Conservation (phyloP, 768 basidiomycete species). For the Leucocoprinus leucothites region DNA sequence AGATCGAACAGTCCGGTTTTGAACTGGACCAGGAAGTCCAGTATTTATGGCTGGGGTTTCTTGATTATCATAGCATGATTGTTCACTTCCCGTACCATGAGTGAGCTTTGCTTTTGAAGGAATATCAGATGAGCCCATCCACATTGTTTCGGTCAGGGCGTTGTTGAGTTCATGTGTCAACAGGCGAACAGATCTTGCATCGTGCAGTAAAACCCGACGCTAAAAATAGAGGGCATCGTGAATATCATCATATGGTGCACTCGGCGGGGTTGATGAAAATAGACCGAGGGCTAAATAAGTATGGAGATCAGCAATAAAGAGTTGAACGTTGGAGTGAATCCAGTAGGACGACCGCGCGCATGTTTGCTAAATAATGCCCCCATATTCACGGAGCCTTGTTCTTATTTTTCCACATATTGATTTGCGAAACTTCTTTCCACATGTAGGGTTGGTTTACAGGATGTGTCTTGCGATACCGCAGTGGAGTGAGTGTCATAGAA, state of each 20-base stretch:
- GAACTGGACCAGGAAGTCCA: too few relatives aligned
- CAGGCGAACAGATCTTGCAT: background rate
- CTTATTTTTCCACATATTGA: background rate
- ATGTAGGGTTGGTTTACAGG: background rate
- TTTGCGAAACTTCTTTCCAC: background rate
- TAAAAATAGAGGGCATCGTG: slow-evolving; percentile 4
- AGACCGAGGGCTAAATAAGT: background rate
- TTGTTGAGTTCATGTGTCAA: background rate
- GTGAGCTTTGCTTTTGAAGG: too few relatives aligned
- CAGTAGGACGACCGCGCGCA: background rate
- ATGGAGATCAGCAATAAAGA: background rate
- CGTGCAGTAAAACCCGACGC: background rate
- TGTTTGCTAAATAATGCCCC: background rate
- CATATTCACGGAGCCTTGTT: background rate
- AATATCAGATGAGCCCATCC: too few relatives aligned
- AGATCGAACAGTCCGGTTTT: too few relatives aligned
- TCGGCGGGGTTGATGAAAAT: background rate
- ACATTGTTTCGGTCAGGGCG: background rate
- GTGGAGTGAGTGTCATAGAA: background rate
- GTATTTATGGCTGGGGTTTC: too few relatives aligned
- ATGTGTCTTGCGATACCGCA: background rate
- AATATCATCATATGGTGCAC: slow-evolving; percentile 4
- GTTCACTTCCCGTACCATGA: too few relatives aligned
- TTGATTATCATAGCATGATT: too few relatives aligned
- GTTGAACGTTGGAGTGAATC: background rate